Evolutionary conservation across 495 filamentous ascomycete species (phyloP), one percentile per base, ranked within the genome.

Genomic region (Lasiosphaeriaceae sp.): DNA sequence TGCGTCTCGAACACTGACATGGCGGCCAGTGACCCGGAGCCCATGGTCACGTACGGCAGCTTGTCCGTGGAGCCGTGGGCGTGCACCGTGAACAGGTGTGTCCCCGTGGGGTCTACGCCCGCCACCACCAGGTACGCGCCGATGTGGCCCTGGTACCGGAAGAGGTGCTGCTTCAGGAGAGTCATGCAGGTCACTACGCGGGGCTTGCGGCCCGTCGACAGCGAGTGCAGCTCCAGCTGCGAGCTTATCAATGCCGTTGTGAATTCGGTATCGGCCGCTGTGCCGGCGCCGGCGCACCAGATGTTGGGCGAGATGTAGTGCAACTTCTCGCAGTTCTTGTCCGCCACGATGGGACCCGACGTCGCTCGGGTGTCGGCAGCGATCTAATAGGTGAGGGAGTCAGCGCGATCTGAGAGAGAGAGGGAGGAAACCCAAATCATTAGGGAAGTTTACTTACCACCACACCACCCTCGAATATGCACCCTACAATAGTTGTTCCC

Each of bases 251-350:
- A 85, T 63, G 95, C 86, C 50, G 94, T 99, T 59, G 95, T 97
- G 82, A 99, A 99, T 76, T 99, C 94, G 58, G 94, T 99, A 74
- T 99, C 95, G 59, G 95, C 94, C 59, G 94, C 94, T 43, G 94
- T 99, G 75, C 94, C 94, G 56, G 94, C 95, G 64, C 95, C 95
- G 14, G 95, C 95, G 78, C 95, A 99, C 95, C 94, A 99, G 78
- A 99, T 99, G 75, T 97, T 91, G 54, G 95, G 91, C 11, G 94
- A 80, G 73, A 97, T 99, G 81, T 95, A 99, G 77, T 99, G 95
- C 50, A 99, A 85, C 80, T 99, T 99, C 76, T 99, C 90, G 77
- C 95, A 99, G 85, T 99, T 99, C 90, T 99, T 99, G 85, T 99
- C 95, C 69, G 95, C 95, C 66, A 99, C 95, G 73, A 99, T 99